A percentile compares a stretch with the other conserved stretches of the same genome.
phyloP scores from a whole-genome alignment of 352 stramenopile species.

The Globisporangium canariense region DNA sequence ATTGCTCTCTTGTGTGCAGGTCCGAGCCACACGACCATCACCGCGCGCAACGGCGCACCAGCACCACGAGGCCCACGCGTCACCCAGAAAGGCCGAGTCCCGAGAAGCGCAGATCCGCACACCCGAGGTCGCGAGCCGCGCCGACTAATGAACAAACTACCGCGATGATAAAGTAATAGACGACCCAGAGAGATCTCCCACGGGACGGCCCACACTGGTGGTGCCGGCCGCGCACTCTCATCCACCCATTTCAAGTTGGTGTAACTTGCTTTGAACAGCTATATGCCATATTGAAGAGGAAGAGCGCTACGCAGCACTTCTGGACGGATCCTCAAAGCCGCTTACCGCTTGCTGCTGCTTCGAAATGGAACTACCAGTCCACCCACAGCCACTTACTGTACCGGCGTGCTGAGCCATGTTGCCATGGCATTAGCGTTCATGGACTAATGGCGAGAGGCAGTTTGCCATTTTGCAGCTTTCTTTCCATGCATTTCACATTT shows the following conservation, averaged over 20 bases:
- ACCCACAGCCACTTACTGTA: neutral
- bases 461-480: neutral
- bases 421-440: neutral
- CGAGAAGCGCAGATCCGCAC: slow-evolving; percentile 16
- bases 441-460: neutral
- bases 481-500: too few species aligned
- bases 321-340: neutral
- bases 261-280: neutral
- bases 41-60: slow-evolving; percentile 3
- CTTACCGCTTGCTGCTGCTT: neutral
- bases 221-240: neutral
- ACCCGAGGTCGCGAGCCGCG: slow-evolving; percentile 8
- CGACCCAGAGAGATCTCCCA: neutral
- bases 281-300: neutral
- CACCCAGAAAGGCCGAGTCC: slow-evolving; percentile 15
- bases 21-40: slow-evolving; percentile 19
- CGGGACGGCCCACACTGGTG: neutral
- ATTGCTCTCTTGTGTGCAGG: slow-evolving; percentile 4
- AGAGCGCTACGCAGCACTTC: neutral
- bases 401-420: neutral
- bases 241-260: neutral
- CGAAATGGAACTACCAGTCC: neutral
- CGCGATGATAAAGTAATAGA: neutral
- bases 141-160: neutral
- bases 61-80: slow-evolving; percentile 3